These are phyloP conservation scores for Delonix regia DNA, from an alignment of 306 rosid species.

Conservation along the genomic window DNA sequence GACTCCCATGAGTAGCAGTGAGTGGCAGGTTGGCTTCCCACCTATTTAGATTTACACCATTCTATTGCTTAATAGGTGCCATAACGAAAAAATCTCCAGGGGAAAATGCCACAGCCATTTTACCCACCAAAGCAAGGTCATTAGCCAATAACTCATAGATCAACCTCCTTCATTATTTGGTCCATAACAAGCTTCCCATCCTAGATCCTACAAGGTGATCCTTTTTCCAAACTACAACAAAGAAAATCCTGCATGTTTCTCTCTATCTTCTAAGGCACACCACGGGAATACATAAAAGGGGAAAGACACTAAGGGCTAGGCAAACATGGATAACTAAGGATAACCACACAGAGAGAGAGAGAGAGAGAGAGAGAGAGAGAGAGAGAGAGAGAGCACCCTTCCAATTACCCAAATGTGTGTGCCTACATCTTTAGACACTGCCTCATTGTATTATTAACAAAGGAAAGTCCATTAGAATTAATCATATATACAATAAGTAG, in stretches of 20 bases:
- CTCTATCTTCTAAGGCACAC: no score
- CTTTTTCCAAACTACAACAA: background rate
- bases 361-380: no score
- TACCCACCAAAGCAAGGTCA: no score
- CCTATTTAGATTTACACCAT: no score
- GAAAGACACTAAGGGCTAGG: background rate
- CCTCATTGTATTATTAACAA: background rate
- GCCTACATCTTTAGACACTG: background rate
- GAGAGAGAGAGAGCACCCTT: background rate
- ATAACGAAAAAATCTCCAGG: no score
- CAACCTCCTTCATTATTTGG: background rate
- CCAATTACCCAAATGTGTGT: background rate
- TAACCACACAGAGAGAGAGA: no score
- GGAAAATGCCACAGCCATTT: no score
- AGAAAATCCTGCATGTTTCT: background rate
- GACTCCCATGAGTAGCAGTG: no score
- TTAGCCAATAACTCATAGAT: no score
- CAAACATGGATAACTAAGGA: background rate
- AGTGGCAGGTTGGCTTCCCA: no score
- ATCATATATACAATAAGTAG: background rate
- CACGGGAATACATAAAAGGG: background rate
- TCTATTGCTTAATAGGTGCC: no score
- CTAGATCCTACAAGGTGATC: background rate
- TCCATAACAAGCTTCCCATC: background rate
- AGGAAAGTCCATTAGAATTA: background rate